phyloP scores from a whole-genome alignment of 208 protist species.

The Trypanosoma grayi region DNA sequence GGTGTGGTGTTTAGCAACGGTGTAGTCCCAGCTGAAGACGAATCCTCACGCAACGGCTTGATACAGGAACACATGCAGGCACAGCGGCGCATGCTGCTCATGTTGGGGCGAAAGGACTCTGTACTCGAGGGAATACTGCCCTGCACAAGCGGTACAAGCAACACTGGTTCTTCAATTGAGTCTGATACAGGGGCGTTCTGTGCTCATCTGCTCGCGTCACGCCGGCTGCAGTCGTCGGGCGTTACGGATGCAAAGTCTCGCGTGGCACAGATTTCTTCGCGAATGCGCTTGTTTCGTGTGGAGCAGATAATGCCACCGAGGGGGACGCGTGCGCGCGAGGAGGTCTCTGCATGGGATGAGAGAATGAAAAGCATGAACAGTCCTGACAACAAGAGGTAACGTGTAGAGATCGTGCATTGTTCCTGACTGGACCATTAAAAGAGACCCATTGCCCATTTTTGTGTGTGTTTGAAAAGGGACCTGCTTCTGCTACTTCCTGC shows the following conservation, averaged over 20 bases:
- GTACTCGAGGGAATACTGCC: constrained; percentile 1
- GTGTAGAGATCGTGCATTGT: too few species aligned
- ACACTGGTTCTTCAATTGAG: not conserved
- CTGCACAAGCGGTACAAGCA: not conserved
- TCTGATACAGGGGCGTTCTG: not conserved
- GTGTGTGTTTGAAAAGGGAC: not conserved
- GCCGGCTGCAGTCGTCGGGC: not conserved
- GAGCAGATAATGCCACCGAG: constrained; percentile 28
- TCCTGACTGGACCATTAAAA: too few species aligned
- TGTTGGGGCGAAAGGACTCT: constrained; percentile 17
- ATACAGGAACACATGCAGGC: constrained; percentile 24
- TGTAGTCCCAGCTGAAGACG: not conserved
- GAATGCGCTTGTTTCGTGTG: constrained; percentile 26
- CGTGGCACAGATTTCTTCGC: constrained; percentile 37
- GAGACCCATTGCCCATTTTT: too few species aligned
- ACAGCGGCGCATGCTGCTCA: constrained; percentile 19
- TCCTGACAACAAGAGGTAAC: constrained; percentile 18
- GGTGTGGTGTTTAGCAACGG: not conserved
- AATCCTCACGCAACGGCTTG: not conserved
- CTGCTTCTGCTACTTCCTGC: not conserved
- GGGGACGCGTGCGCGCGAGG: constrained; percentile 28
- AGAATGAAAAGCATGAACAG: constrained; percentile 16
- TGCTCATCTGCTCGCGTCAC: not conserved
- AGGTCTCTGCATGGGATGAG: constrained; percentile 25
- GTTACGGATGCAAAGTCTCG: constrained; percentile 2